phyloP scores from a whole-genome alignment of 176 grass and related monocot species.

The Sorghum bicolor region Sorghum_bicolor_NCBIv3 NC_012872.2:73505001-73505500 shows the following conservation, averaged over 20 bases:
- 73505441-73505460: background rate
- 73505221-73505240: conserved; percentile 31
- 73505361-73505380: background rate
- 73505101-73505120: background rate
- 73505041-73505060: conserved; percentile 32
- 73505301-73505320: background rate
- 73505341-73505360: background rate
- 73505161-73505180: conserved; percentile 35
- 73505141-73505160: background rate
- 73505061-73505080: background rate
- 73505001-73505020: conserved; percentile 14
- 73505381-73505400: background rate
- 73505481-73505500: background rate
- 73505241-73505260: conserved; percentile 28
- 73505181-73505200: conserved; percentile 14
- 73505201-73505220: conserved; percentile 30
- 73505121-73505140: background rate
- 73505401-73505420: conserved; percentile 10
- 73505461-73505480: background rate
- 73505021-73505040: conserved; percentile 11
- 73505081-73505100: background rate
- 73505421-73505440: background rate
- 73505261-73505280: conserved; percentile 38
- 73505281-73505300: conserved; percentile 27
- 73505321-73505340: background rate